These are phyloP conservation scores for Endocladia muricata DNA, from an alignment of 31 red algal genomes.

Conservation along the genomic window DNA sequence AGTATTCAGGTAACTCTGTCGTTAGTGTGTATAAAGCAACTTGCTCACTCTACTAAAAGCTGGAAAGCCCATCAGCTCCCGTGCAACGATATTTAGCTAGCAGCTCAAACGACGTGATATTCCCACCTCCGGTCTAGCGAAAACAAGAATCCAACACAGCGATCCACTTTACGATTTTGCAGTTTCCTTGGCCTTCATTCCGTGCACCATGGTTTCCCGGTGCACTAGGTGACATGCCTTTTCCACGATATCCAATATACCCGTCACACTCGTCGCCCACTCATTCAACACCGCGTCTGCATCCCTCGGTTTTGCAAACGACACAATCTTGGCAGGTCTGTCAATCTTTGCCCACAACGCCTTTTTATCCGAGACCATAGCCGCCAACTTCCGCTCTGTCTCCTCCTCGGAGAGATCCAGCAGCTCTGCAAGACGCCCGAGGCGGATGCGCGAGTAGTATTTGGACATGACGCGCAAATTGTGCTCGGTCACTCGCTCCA, in stretches of 20 bases:
- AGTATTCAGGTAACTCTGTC: too few species aligned
- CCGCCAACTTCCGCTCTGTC: constrained; percentile 75
- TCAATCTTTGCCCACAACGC: constrained; percentile 90
- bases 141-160: too few species aligned
- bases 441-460: constrained; percentile 84
- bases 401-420: constrained; percentile 71
- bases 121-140: too few species aligned
- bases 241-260: constrained; percentile 80
- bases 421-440: constrained; percentile 70
- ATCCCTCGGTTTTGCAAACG: constrained; percentile 65
- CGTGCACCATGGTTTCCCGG: constrained; percentile 83
- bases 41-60: too few species aligned
- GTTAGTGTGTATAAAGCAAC: too few species aligned
- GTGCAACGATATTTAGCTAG: too few species aligned
- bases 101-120: too few species aligned
- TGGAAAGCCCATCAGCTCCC: too few species aligned
- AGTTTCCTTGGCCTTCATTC: constrained; percentile 7
- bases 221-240: constrained; percentile 84
- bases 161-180: constrained; percentile 4
- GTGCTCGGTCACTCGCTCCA: constrained; percentile 86
- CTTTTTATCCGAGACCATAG: constrained; percentile 82
- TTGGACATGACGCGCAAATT: constrained; percentile 88
- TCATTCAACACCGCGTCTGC: constrained; percentile 75
- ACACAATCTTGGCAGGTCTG: constrained; percentile 74
- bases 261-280: constrained; percentile 73